These are phyloP conservation scores for Lenwebbia sp. DNA, from an alignment of 345 rosid genomes.

Conservation along the genomic window DNA sequence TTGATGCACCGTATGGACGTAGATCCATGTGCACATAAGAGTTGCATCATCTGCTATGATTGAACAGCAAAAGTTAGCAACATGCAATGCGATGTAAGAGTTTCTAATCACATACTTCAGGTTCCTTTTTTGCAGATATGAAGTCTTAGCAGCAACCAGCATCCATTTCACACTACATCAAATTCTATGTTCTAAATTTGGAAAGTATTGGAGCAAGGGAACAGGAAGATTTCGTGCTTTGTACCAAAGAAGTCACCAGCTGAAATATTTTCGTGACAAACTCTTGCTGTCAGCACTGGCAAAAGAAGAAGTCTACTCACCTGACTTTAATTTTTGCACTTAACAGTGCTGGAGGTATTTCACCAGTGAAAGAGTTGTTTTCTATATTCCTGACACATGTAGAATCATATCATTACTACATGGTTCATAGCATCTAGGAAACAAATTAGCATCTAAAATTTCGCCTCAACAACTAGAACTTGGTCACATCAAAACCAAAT, in stretches of 20 bases:
- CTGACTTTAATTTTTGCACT: slow-evolving; percentile 44
- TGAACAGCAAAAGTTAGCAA: neutral
- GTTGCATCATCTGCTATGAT: neutral
- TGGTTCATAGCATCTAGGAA: neutral
- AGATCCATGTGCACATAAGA: neutral
- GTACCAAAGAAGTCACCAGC: neutral
- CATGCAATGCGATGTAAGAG: neutral
- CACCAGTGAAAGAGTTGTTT: slow-evolving; percentile 76
- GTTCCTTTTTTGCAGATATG: neutral
- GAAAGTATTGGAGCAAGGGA: neutral
- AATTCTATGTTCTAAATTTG: neutral
- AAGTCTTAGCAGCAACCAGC: neutral
- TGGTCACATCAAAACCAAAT: neutral
- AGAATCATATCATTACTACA: neutral
- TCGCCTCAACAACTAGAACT: neutral
- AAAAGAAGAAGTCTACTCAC: slow-evolving; percentile 39
- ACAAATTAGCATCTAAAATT: neutral
- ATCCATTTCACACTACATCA: neutral
- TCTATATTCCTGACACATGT: slow-evolving; percentile 54
- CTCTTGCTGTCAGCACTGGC: neutral
- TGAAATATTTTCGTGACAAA: neutral
- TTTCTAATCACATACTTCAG: neutral
- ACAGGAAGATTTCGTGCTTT: neutral
- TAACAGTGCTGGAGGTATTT: slow-evolving; percentile 47
- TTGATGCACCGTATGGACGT: neutral